Evolutionary conservation across 352 stramenopile genomes (phyloP).

Genomic region (Blastocystis sp.): DNA sequence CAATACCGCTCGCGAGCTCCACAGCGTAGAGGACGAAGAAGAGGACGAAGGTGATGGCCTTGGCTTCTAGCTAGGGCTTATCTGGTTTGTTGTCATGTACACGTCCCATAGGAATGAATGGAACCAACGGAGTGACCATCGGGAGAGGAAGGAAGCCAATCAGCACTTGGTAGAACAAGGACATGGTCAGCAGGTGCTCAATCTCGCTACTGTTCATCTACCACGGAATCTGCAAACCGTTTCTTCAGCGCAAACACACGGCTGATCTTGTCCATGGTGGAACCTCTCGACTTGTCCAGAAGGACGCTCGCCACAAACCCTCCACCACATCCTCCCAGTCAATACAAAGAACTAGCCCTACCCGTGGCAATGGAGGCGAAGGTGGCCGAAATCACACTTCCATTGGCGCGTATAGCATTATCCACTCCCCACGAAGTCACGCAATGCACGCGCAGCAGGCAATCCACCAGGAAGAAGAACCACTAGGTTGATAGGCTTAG

Average conservation of each 20-base stretch:
- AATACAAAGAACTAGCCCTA: background rate
- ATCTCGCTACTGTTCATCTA: conserved; percentile 10
- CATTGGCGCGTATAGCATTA: background rate
- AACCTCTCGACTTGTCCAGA: background rate
- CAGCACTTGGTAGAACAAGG: conserved; percentile 19
- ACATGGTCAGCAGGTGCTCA: conserved; percentile 36
- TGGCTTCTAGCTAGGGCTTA: background rate
- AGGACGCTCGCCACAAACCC: background rate
- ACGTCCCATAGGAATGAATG: background rate
- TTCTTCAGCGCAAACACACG: background rate
- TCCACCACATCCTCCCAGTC: conserved; percentile 8
- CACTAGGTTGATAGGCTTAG: background rate
- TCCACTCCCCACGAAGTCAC: conserved; percentile 46
- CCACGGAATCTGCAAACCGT: background rate
- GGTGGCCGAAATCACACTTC: conserved; percentile 25
- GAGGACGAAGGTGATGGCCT: background rate
- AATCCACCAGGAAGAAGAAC: background rate
- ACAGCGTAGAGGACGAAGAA: conserved; percentile 9
- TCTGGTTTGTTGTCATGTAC: background rate
- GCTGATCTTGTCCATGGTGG: conserved; percentile 25
- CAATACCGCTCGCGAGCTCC: background rate
- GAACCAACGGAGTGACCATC: background rate
- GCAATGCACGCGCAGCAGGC: conserved; percentile 23
- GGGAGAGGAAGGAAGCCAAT: conserved; percentile 40
- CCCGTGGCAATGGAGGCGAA: conserved; percentile 44